phyloP scores from a whole-genome alignment of 2,329 filamentous ascomycete genomes.

The Cercospora janseana region DNA sequence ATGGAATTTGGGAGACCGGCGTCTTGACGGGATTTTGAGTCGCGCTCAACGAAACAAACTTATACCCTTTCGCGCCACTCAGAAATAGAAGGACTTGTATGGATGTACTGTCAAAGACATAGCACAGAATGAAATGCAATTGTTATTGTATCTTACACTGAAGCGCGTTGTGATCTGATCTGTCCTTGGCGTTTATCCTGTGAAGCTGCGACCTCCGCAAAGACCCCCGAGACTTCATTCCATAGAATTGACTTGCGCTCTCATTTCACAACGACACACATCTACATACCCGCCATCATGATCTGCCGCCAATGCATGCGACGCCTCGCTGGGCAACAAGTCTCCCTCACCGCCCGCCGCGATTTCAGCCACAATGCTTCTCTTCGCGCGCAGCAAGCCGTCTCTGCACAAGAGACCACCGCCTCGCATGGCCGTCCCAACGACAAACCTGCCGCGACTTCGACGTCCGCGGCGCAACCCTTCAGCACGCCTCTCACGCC shows the following conservation, averaged over 20 bases:
- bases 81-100: constrained; percentile 7
- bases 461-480: constrained; percentile 47
- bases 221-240: not conserved
- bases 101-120: constrained; percentile 5
- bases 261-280: not conserved
- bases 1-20: not conserved
- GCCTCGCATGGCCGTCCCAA: constrained; percentile 35
- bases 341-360: constrained; percentile 9
- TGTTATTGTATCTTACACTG: constrained; percentile 1
- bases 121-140: constrained; percentile 9
- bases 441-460: constrained; percentile 43
- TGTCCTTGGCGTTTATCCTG: not conserved
- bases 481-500: constrained; percentile 44
- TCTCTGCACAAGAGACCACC: constrained; percentile 33
- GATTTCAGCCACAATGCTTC: constrained; percentile 21
- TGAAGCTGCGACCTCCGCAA: constrained; percentile 2
- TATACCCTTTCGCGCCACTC: constrained; percentile 7
- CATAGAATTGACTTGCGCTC: not conserved
- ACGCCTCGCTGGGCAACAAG: constrained; percentile 26
- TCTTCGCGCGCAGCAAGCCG: constrained; percentile 27
- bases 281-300: constrained; percentile 25
- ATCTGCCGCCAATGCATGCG: constrained; percentile 35
- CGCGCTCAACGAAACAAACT: constrained; percentile 3
- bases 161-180: not conserved
- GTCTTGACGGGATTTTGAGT: not conserved